Conservation (phyloP, 1,284 basidiomycete species). For the Pyrrhoderma lamaoense region DNA sequence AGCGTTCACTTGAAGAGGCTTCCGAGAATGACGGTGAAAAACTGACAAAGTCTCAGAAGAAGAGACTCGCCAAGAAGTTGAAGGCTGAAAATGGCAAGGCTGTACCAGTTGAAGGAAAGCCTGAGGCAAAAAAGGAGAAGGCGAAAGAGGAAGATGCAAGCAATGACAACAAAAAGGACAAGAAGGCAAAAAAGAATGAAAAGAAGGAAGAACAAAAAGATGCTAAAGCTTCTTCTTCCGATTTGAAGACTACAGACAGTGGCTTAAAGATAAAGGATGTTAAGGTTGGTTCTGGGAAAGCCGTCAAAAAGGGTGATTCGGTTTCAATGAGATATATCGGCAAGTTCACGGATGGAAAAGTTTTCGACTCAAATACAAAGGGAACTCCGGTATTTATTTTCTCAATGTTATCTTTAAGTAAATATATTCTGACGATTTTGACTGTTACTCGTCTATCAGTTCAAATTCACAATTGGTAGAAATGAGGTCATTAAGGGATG, state of each 20-base stretch:
- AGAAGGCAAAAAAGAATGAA: slow-evolving; percentile 30
- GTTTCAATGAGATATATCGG: slow-evolving; percentile 89
- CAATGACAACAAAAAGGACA: slow-evolving; percentile 5
- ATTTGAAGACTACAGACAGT: slow-evolving; percentile 26
- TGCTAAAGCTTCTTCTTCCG: slow-evolving; percentile 33
- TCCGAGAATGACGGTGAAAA: slow-evolving; percentile 32
- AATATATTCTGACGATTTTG: slow-evolving; percentile 9
- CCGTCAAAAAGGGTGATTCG: slow-evolving; percentile 71
- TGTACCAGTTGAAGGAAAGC: slow-evolving; percentile 32
- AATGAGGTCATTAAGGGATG: slow-evolving; percentile 94
- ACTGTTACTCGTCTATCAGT: slow-evolving; percentile 35
- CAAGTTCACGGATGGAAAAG: slow-evolving; percentile 77
- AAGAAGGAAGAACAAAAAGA: slow-evolving; percentile 38
- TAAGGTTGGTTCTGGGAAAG: slow-evolving; percentile 45
- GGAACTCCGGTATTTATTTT: slow-evolving; percentile 67
- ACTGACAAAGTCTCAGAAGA: slow-evolving; percentile 49
- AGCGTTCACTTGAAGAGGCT: slow-evolving; percentile 28
- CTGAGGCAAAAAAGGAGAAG: slow-evolving; percentile 25
- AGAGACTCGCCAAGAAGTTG: slow-evolving; percentile 69
- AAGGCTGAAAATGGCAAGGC: slow-evolving; percentile 58
- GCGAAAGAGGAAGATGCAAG: slow-evolving; percentile 14
- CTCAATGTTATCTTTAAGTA: slow-evolving; percentile 4
- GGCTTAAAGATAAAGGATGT: slow-evolving; percentile 50
- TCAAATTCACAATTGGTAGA: slow-evolving; percentile 79
- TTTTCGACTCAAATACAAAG: slow-evolving; percentile 86